Evolutionary conservation across 805 yeast genomes (phyloP).

Genomic region (Candida chauliodis): DNA sequence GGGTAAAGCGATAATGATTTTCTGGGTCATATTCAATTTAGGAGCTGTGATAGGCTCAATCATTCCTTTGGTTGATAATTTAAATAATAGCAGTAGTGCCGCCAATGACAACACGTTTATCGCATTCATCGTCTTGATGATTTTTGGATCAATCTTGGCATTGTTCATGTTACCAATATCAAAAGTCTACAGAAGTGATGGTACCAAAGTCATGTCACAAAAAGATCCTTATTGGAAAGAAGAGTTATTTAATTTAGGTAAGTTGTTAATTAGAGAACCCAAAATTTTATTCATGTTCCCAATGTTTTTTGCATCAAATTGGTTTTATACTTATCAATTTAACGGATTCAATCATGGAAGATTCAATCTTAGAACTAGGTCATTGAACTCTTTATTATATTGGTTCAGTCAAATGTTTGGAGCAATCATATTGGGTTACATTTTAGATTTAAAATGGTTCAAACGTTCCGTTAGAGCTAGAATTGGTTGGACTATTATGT

Average conservation of each 20-base stretch:
- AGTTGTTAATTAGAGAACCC: conserved; percentile 38
- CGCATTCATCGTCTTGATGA: conserved; percentile 53
- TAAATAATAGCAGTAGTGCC: conserved; percentile 33
- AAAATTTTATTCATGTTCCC: conserved; percentile 50
- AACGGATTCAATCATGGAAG: conserved; percentile 53
- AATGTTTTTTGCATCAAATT: conserved; percentile 60
- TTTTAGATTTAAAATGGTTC: conserved; percentile 43
- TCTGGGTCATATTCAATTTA: conserved; percentile 59
- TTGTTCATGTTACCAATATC: conserved; percentile 44
- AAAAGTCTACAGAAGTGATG: conserved; percentile 49
- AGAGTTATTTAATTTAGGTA: conserved; percentile 41
- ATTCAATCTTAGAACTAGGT: conserved; percentile 57
- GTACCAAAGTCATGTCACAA: conserved; percentile 43
- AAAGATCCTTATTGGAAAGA: conserved; percentile 44
- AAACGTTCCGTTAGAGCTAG: conserved; percentile 45
- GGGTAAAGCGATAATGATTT: conserved; percentile 51
- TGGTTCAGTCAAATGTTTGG: conserved; percentile 62
- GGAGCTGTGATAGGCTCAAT: conserved; percentile 61
- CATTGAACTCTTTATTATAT: conserved; percentile 57
- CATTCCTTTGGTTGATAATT: conserved; percentile 54
- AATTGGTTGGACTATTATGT: conserved; percentile 40
- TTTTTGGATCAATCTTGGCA: conserved; percentile 44
- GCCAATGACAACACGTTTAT: conserved; percentile 49
- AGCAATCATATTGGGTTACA: conserved; percentile 44
- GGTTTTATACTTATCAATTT: conserved; percentile 66